Evolutionary conservation across 495 filamentous ascomycete genomes (phyloP), one percentile per base, ranked within the genome.

Genomic region (Penicillium bialowiezense): DNA sequence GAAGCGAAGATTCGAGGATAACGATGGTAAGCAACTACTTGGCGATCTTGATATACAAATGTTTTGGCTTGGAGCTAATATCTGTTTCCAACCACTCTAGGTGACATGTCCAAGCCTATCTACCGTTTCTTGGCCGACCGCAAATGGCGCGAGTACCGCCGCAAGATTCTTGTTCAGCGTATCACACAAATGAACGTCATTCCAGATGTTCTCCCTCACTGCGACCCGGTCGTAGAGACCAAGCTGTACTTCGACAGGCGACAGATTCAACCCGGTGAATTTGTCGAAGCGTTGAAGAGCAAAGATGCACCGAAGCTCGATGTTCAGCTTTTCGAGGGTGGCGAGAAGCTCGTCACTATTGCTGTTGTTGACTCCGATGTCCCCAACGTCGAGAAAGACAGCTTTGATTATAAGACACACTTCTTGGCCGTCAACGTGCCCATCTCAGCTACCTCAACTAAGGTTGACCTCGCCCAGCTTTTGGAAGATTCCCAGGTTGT

Each of bases 1-100:
- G 35, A 97, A 97, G 81, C 87, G 90, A 67, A 87, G 81, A 54
- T 97, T 97, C 59, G 93, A 99, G 62, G 90, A 97, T 74, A 91
- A 92, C 10, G 68, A 81, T 56, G 90, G 93, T 96, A 72, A 64
- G n/a, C 80, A 17, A 18, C 17, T n/a, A 2, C 34, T n/a, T n/a
- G n/a, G 4, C 7, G 8, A 6, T 28, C 21, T 26, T 17, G 24
- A 9, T 9, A 26, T 26, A 26, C 8, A 3, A 26, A 26, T 26
- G 23, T 26, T 7, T 34, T 24, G 12, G 10, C n/a, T 34, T 7
- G 3, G 37, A 32, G 15, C 55, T 61, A 44, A 58, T 15, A 49
- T 43, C 41, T 19, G n/a, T 32, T 19, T 43, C 41, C 6, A n/a
- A 13, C 44, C 0, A 43, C 20, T 20, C 8, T 7, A 96, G 90